Percentiles rank a stretch among this genome's conserved stretches.
phyloP scores from a whole-genome alignment of 2,329 filamentous ascomycete species.

The Parascedosporium putredinis region DNA sequence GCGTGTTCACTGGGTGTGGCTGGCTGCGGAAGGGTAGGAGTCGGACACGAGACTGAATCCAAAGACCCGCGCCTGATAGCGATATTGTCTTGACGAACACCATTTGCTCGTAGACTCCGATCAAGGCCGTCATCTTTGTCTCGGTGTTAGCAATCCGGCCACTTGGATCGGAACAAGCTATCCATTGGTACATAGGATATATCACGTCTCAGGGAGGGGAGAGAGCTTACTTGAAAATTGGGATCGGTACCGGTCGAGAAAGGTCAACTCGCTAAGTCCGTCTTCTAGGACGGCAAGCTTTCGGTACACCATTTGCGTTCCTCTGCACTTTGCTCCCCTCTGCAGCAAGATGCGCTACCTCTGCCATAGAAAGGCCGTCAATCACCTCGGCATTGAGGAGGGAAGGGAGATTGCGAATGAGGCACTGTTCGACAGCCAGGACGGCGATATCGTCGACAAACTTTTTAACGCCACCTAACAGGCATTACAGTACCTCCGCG shows the following conservation, averaged over 20 bases:
- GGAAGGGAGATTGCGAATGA: neutral
- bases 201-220: too few species aligned
- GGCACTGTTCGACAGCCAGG: conserved; percentile 14
- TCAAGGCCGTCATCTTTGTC: too few species aligned
- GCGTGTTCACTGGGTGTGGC: too few species aligned
- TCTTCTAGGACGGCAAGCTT: neutral
- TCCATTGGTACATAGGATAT: too few species aligned
- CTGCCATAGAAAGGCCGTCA: neutral
- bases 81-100: too few species aligned
- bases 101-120: too few species aligned
- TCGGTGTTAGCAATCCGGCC: too few species aligned
- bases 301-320: neutral
- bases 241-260: neutral
- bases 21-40: too few species aligned
- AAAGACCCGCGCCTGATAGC: too few species aligned
- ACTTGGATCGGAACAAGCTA: too few species aligned
- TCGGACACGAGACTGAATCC: too few species aligned
- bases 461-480: conserved; percentile 13
- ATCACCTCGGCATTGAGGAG: neutral
- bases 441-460: conserved; percentile 17
- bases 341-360: neutral
- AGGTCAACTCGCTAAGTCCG: neutral
- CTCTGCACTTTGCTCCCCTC: neutral
- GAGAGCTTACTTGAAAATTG: neutral
- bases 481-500: too few species aligned